Conservation (phyloP, 441 rosid genomes). For the Adansonia rubrostipa region DNA sequence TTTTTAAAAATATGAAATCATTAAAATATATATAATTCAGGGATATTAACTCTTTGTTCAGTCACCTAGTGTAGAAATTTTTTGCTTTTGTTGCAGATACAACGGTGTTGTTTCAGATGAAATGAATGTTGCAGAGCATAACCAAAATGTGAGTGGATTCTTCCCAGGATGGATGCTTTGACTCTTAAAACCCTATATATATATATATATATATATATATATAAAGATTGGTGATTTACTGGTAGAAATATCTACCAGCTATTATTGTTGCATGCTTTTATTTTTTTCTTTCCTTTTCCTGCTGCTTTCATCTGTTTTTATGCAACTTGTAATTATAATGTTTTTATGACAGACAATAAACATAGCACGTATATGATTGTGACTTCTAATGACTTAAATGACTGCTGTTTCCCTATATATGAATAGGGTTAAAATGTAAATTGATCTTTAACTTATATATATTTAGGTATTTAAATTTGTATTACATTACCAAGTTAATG, state of each 20-base stretch:
- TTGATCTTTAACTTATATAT: no score
- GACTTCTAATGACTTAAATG: slow-evolving; percentile 8
- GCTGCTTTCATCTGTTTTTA: slow-evolving; percentile 14
- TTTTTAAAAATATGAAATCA: neutral
- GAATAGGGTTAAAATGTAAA: no score
- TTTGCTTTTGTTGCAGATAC: slow-evolving; percentile 40
- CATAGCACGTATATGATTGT: neutral
- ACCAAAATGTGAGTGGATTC: slow-evolving; percentile 46
- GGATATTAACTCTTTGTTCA: neutral
- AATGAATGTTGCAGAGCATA: slow-evolving; percentile 30
- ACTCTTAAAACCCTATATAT: neutral
- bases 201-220: no score
- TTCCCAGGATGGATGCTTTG: slow-evolving; percentile 62
- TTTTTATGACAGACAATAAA: neutral
- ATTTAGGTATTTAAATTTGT: no score
- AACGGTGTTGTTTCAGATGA: slow-evolving; percentile 38
- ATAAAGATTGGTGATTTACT: neutral
- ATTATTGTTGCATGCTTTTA: neutral
- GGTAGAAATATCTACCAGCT: neutral
- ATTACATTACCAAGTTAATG: no score
- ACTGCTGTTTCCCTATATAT: neutral
- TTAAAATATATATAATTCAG: no score
- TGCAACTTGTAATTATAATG: slow-evolving; percentile 29
- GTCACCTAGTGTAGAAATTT: neutral
- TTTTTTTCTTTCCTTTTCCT: neutral